phyloP scores from a whole-genome alignment of 2,329 filamentous ascomycete species.

The Fusarium albosuccineum region DNA sequence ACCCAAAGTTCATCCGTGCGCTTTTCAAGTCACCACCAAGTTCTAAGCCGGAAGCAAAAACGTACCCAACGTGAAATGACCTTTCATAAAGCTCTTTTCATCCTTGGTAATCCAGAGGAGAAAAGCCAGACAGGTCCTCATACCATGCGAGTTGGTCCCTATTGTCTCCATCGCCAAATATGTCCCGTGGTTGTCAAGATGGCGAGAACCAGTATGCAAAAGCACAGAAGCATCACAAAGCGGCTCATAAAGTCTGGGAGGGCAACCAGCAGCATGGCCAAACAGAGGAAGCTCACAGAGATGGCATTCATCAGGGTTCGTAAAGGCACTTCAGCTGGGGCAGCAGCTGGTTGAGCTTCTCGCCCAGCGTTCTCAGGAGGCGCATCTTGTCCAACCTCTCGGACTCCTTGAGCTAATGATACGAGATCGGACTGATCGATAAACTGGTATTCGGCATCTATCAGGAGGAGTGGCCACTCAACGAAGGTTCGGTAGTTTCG shows the following conservation, averaged over 20 bases:
- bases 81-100: no score
- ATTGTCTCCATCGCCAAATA: slow-evolving; percentile 24
- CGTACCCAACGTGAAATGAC: no score
- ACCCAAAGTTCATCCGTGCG: no score
- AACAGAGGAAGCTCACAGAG: slow-evolving; percentile 31
- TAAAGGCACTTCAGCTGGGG: slow-evolving; percentile 15
- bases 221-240: slow-evolving; percentile 29
- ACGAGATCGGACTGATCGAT: slow-evolving; percentile 56
- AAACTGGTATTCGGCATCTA: slow-evolving; percentile 71
- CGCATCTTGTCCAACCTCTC: neutral
- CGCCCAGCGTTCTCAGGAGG: neutral
- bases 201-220: slow-evolving; percentile 26
- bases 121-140: no score
- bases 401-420: slow-evolving; percentile 11
- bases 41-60: no score
- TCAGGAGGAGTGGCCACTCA: slow-evolving; percentile 62
- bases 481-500: slow-evolving; percentile 67
- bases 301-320: slow-evolving; percentile 29
- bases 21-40: no score
- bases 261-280: slow-evolving; percentile 27
- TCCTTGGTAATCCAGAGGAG: no score
- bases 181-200: slow-evolving; percentile 32
- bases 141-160: neutral
- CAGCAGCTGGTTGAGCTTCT: neutral
- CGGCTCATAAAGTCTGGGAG: slow-evolving; percentile 35